Percentiles rank a stretch among this genome's conserved stretches.
Conservation (phyloP, 257 asterid species). For the Solanum boliviense region DNA sequence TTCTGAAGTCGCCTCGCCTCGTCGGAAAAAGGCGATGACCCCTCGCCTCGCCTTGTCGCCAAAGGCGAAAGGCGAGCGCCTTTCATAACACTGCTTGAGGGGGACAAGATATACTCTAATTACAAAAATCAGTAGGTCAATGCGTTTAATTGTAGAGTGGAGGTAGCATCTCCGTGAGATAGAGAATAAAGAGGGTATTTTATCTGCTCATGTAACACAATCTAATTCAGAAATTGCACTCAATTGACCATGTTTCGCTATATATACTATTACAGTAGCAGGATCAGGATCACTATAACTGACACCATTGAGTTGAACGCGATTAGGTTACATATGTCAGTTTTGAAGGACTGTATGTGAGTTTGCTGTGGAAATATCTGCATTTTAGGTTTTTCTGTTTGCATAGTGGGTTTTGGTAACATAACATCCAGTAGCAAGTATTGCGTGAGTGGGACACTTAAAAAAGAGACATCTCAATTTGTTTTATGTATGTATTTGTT, state of each 20-base stretch:
- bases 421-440: background rate
- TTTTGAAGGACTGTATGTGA: background rate
- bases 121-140: background rate
- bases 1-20: no score
- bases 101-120: background rate
- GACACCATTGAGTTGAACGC: background rate
- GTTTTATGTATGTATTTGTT: background rate
- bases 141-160: background rate
- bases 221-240: background rate
- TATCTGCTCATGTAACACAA: background rate
- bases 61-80: no score
- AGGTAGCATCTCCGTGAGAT: background rate
- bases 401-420: background rate
- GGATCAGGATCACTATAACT: background rate
- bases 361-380: background rate
- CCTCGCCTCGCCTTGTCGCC: no score
- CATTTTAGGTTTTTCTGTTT: background rate
- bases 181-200: background rate
- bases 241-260: background rate
- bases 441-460: background rate
- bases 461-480: background rate
- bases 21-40: no score
- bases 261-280: background rate
- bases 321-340: background rate
- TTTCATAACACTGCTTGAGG: background rate